Base-by-base conservation (phyloP, 345 rosid genomes). In the Hibiscus mutabilis region DNA sequence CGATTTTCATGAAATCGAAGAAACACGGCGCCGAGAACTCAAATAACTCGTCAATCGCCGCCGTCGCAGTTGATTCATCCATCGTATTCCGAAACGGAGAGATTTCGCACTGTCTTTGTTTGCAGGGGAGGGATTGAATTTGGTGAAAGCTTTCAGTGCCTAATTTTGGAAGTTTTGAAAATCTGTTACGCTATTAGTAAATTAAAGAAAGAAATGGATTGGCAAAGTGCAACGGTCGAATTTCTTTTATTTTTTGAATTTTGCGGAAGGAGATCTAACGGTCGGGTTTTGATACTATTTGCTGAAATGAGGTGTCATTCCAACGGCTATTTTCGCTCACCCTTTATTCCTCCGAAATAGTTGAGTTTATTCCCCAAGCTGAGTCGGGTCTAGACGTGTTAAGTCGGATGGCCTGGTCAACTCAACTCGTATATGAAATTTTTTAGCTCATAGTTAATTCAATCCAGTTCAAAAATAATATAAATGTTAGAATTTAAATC, bases 1-100 rank as follows among this genome's bases (percentile, higher is more conserved):
- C 0, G 91, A 83, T 80, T 96, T 74, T 80, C 0, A 78, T 69
- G 81, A 96, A 96, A 76, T 96, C 97, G 19, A 82, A 96, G 84
- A 94, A 96, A 25, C 81, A 67, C 2, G 98, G 98, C 9, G 99
- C 99, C 8, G 89, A 86, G 83, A 90, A 95, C 83, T 95, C 99
- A 74, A 88, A 95, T 0, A 73, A 51, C 73, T 86, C 84, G 61
- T 95, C 98, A 21, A 92, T 68, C 73, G 4, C 21, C 12, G 29
- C 42, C 19, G 47, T 10, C 66, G 47, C 72, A 13, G 69, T 31
- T 21, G 40, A 52, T 18, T 55, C 62, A 19, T 56, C 51, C 73
- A 57, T 53, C 27, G 3, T 22, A 9, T 14, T 52, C 21, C 71
- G 10, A 33, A 62, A 62, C 66, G 14, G 68, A 42, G 27, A 12